Conservation (phyloP, 2,329 filamentous ascomycete genomes). For the Neofusicoccum parvum region DNA sequence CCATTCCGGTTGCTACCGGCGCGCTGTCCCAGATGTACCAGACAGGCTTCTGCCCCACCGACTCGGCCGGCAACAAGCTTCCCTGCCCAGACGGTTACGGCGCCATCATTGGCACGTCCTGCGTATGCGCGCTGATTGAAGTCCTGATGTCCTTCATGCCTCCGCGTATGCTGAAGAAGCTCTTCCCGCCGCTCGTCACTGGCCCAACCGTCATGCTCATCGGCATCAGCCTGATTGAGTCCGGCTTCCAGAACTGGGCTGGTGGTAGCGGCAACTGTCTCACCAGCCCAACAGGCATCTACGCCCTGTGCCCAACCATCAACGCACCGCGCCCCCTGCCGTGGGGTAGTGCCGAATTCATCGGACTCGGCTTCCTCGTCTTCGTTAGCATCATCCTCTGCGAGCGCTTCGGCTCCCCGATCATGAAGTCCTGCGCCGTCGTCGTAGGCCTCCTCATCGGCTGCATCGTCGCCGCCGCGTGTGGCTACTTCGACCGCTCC, state of each 20-base stretch:
- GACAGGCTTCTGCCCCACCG: conserved; percentile 67
- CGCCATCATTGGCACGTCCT: conserved; percentile 68
- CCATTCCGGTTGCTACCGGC: conserved; percentile 72
- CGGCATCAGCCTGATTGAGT: conserved; percentile 70
- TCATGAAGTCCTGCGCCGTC: conserved; percentile 81
- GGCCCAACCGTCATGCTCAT: conserved; percentile 71
- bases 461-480: conserved; percentile 76
- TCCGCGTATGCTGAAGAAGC: conserved; percentile 66
- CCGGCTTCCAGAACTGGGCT: conserved; percentile 76
- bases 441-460: conserved; percentile 74
- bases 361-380: conserved; percentile 78
- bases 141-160: conserved; percentile 75
- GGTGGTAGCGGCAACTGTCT: conserved; percentile 67
- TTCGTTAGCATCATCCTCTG: conserved; percentile 79
- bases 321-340: conserved; percentile 69
- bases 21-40: conserved; percentile 77
- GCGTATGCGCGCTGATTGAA: conserved; percentile 60
- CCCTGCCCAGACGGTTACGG: conserved; percentile 79
- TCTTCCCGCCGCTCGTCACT: conserved; percentile 78
- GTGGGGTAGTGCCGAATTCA: conserved; percentile 78
- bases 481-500: conserved; percentile 75
- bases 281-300: conserved; percentile 55
- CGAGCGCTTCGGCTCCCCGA: conserved; percentile 78
- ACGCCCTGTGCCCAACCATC: conserved; percentile 61
- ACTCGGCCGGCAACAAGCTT: conserved; percentile 64